Evolutionary conservation across 805 yeast species (phyloP), one percentile per base, ranked within the genome.

Genomic region (Huiozyma sinensis): DNA sequence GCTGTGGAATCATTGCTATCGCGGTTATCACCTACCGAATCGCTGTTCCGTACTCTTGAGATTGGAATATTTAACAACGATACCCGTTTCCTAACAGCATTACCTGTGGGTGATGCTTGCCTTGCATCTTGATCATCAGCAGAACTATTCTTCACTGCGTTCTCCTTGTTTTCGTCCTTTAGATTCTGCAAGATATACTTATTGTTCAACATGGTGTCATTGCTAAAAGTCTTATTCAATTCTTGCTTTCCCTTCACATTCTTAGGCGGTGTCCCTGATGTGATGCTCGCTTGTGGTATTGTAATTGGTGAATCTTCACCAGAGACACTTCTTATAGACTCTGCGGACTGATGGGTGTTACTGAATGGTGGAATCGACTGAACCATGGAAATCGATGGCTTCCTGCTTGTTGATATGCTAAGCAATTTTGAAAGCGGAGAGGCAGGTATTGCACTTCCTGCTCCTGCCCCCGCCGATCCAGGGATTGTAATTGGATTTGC

Each of bases 11-110:
- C 5, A 31, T 31, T 31, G 11, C 5, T 31, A 31, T 11, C n/a
- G 33, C 33, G 3, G 11, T 9, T 31, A 31, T 31, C 27, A 7
- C 9, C 46, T 13, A 24, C 28, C 12, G 39, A 44, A 27, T 41
- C 38, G 10, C 46, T 42, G n/a, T 50, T 43, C 41, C 64, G 52
- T 33, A 57, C 45, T 45, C 51, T 61, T 28, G 63, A 50, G 36
- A 52, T 57, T 41, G 58, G 65, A 46, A 52, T 58, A 45, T 54
- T 56, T 29, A 56, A 44, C 9, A 61, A 42, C 7, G 65, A 52
- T 6, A 57, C 38, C 33, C 51, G 49, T 24, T 55, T 50, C 36
- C 53, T 31, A 24, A 38, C 32, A 7, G 36, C 27, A 33, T 52
- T 39, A 43, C 58, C 28, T 29, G 40, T 17, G 29, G 33, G 29